A percentile compares a stretch with the other conserved stretches of the same genome.
Conservation (phyloP, 805 yeast genomes). For the Nakazawaea siamensis region DNA sequence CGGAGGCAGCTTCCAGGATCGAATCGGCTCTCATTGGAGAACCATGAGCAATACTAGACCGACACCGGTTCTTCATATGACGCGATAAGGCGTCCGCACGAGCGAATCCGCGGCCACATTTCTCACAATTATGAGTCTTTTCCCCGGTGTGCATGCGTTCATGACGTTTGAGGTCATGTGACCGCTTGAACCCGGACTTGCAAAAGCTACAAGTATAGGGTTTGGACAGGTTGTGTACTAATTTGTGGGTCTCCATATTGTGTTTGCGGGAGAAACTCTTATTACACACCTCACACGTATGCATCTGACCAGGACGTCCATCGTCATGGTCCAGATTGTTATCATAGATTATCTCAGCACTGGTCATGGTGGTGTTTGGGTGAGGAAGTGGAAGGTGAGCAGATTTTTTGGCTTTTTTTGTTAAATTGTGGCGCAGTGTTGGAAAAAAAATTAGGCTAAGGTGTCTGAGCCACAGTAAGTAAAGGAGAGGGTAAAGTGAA, state of each 20-base stretch:
- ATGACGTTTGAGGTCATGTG: conserved; percentile 73
- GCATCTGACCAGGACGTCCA: too few species aligned
- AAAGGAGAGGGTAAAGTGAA: too few species aligned
- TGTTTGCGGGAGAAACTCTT: conserved; percentile 66
- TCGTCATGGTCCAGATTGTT: too few species aligned
- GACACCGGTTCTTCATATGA: conserved; percentile 36
- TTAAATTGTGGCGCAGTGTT: too few species aligned
- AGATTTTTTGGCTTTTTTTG: too few species aligned
- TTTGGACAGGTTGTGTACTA: conserved; percentile 58
- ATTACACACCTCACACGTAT: conserved; percentile 56
- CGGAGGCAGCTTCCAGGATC: neutral
- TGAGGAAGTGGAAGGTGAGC: too few species aligned
- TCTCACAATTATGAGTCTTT: conserved; percentile 53
- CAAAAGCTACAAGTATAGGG: conserved; percentile 62
- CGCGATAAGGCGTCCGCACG: conserved; percentile 70
- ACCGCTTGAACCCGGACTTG: conserved; percentile 53
- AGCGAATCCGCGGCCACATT: conserved; percentile 60
- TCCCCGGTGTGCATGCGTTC: conserved; percentile 71
- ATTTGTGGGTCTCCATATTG: conserved; percentile 62
- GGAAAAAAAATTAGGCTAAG: too few species aligned
- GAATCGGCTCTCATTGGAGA: too few species aligned
- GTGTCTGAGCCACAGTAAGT: too few species aligned
- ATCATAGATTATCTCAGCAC: too few species aligned
- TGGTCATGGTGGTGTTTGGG: too few species aligned
- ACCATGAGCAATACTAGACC: too few species aligned